These are phyloP conservation scores for Recurvomyces mirabilis DNA, from an alignment of 495 filamentous ascomycete species.

Conservation along the genomic window DNA sequence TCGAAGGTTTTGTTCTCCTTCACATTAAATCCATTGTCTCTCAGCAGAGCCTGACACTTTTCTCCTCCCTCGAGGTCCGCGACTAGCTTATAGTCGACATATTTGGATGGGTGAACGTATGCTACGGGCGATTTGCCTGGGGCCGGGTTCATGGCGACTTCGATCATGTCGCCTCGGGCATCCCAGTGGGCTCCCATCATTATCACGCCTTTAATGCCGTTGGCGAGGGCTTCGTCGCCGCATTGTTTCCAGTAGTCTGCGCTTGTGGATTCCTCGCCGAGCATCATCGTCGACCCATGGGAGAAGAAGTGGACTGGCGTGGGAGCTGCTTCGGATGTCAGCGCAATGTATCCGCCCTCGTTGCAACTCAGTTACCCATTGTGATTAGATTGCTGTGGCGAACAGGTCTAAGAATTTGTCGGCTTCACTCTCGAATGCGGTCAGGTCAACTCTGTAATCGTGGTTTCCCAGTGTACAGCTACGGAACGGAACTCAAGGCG, in stretches of 20 bases:
- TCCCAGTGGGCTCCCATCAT: constrained; percentile 62
- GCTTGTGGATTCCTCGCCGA: constrained; percentile 47
- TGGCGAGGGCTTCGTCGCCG: constrained; percentile 45
- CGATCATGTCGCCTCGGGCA: constrained; percentile 34
- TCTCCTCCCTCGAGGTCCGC: constrained; percentile 41
- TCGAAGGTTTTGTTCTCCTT: constrained; percentile 40
- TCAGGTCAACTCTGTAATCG: too few relatives aligned
- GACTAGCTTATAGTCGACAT: constrained; percentile 43
- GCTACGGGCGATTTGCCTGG: constrained; percentile 46
- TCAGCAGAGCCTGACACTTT: constrained; percentile 37
- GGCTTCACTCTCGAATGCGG: too few relatives aligned
- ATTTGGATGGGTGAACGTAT: constrained; percentile 49
- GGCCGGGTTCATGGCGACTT: constrained; percentile 45
- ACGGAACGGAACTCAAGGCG: too few relatives aligned
- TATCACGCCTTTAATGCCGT: constrained; percentile 46
- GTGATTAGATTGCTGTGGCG: too few relatives aligned
- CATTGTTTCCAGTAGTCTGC: constrained; percentile 52
- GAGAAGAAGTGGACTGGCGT: constrained; percentile 57
- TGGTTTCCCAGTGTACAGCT: too few relatives aligned
- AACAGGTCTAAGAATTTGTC: too few relatives aligned
- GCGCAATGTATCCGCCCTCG: background rate
- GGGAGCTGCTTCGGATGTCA: constrained; percentile 11
- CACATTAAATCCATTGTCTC: constrained; percentile 39
- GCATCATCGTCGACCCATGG: constrained; percentile 58
- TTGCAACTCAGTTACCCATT: too few relatives aligned